A percentile compares a stretch with the other conserved stretches of the same genome.
These are phyloP conservation scores for Podila verticillata DNA, from an alignment of 192 early-diverging fungal genomes.

Conservation along the genomic window DNA sequence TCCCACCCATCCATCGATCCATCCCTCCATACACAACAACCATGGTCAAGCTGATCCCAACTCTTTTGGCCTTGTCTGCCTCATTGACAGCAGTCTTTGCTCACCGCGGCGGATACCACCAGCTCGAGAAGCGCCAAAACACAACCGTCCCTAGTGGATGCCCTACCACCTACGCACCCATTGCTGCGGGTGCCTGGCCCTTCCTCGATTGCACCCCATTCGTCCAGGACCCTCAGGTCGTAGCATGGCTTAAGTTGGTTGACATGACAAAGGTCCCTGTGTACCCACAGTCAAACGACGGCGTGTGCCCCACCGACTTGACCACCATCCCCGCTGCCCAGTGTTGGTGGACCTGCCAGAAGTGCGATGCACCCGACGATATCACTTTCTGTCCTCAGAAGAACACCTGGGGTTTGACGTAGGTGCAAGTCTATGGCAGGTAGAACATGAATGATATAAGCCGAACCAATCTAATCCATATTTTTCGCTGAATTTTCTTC, in stretches of 20 bases:
- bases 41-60: too few species aligned
- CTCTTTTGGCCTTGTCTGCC: too few species aligned
- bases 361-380: constrained; percentile 50
- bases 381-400: constrained; percentile 59
- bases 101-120: too few species aligned
- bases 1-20: too few species aligned
- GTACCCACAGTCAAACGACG: constrained; percentile 28
- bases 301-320: constrained; percentile 33
- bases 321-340: constrained; percentile 42
- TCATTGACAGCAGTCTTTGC: too few species aligned
- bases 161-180: neutral
- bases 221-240: constrained; percentile 35
- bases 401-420: constrained; percentile 66
- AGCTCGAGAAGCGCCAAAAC: constrained; percentile 18
- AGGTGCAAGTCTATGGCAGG: too few species aligned
- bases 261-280: constrained; percentile 46
- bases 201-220: constrained; percentile 39
- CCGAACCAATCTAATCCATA: neutral
- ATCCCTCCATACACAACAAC: too few species aligned
- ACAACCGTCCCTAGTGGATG: neutral
- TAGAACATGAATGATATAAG: constrained; percentile 52
- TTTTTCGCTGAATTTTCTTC: constrained; percentile 3
- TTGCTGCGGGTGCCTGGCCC: constrained; percentile 23
- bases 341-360: constrained; percentile 66
- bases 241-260: constrained; percentile 39